Evolutionary conservation across 768 basidiomycete genomes (phyloP), one percentile per base, ranked within the genome.

Genomic region (Mycena galopus): DNA sequence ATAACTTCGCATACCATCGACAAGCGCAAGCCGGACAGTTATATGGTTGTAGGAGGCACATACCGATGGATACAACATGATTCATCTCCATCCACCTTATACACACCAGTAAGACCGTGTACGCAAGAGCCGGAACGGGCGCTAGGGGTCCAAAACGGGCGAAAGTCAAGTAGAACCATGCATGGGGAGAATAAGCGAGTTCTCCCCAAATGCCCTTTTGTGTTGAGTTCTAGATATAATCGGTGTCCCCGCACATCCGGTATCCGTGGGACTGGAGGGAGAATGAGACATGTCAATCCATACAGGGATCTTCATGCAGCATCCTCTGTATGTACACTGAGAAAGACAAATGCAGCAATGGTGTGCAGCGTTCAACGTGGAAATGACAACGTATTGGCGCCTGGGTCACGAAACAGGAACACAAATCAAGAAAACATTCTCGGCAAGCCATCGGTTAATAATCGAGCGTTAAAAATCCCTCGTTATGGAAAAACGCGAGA

Each of bases 31-130:
- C 4, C 23, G 14, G 14, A 27, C 68, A 69, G 17, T 6, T 33
- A 21, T 11, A 44, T 2, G 4, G 21, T 16, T 69, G 68, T 2
- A 69, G 27, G 60, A 58, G 17, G 16, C 68, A 69, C 68, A 69
- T 69, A 14, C 58, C 35, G 27, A 16, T 37, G 6, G 21, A 56
- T 47, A 23, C 11, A 11, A 0, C 1, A 2, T 12, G n/a, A 14
- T 16, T 19, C 53, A 30, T 33, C 23, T 23, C 10, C 17, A 2
- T 57, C 1, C 23, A 27, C 56, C 42, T 63, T 69, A 69, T 69
- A 58, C 55, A 37, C 19, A 30, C 44, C 44, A 2, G 7, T 9
- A 47, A 47, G n/a, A 47, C 21, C 3, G 44, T 47, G 21, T 10
- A 47, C 44, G 19, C 44, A 16, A n/a, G 39, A 39, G 39, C 11